Evolutionary conservation across 1,284 basidiomycete genomes (phyloP), one percentile per base, ranked within the genome.

Genomic region (Singerocomus inundabilis): DNA sequence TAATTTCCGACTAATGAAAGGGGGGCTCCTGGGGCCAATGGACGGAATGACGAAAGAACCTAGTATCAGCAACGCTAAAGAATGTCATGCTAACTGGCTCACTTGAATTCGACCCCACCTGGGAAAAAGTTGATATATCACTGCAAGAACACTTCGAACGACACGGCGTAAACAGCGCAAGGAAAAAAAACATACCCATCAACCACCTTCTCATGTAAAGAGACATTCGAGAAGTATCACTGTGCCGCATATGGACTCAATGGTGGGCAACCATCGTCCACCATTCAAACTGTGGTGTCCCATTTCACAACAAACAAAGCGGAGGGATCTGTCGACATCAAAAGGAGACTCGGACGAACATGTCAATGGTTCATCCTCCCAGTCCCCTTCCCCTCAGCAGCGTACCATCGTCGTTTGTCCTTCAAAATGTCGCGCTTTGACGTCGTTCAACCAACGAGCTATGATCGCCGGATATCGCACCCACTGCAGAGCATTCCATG

Each of bases 291-390:
- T 57, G 48, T 49, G 41, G 44, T 55, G 42, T 41, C 50, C 64
- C 62, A 59, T 54, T 65, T 63, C 66, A 65, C 65, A 66, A 66
- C 62, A 67, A 64, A 68, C 63, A 68, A 64, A 54, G 60, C 51
- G 53, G 56, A 48, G 57, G 44, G 37, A 54, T 24, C 28, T 53
- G 42, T 51, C 5, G 48, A 55, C 44, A 46, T 67, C 57, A 68
- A 66, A 66, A 64, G 52, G 51, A 54, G 41, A 46, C 13, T 51
- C 29, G 43, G 40, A 26, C 33, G 35, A 46, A n/a, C 43, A 48
- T 48, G 42, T 33, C 29, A 43, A 44, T 38, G 18, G 31, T 48
- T 38, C 53, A 46, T 44, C 46, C 39, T 36, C 38, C 30, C 26
- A 13, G 26, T 32, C 31, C 41, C 48, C 36, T 36, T 43, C 49